These are phyloP conservation scores for Pestalotiopsis sp. DNA, from an alignment of 2,329 filamentous ascomycete genomes.

Conservation along the genomic window DNA sequence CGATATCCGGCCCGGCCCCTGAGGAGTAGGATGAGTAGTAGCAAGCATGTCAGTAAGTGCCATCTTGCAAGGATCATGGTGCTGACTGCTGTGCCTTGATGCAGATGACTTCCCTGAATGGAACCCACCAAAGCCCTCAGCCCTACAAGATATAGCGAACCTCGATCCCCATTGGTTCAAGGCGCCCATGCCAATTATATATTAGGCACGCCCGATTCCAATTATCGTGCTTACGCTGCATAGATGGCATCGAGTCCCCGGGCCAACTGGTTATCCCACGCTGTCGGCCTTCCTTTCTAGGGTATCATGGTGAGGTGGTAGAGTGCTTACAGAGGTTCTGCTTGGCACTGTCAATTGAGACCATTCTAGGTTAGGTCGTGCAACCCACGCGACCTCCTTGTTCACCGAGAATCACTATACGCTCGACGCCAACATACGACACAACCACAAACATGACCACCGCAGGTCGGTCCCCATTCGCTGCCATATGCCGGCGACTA, in stretches of 20 bases:
- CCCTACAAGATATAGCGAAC: not conserved
- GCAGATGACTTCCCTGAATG: not conserved
- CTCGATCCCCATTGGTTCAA: not conserved
- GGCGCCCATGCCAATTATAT: not conserved
- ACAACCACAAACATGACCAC: too few species aligned
- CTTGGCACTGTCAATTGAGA: too few species aligned
- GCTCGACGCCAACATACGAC: not conserved
- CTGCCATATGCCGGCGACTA: not conserved
- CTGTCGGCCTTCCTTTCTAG: not conserved
- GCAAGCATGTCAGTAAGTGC: not conserved
- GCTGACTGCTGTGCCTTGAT: not conserved
- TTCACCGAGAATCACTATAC: not conserved
- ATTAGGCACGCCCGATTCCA: not conserved
- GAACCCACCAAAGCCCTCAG: not conserved
- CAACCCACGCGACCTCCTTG: not conserved
- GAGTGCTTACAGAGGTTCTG: too few species aligned
- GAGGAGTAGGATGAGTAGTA: not conserved
- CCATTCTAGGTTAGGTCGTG: not conserved
- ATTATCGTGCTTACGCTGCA: not conserved
- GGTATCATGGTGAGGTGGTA: not conserved
- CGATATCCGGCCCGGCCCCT: not conserved
- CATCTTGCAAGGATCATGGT: not conserved
- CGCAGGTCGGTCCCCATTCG: not conserved
- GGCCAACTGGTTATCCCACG: not conserved
- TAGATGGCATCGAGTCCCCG: not conserved